These are phyloP conservation scores for Kurtzmaniella quercitrusa DNA, from an alignment of 1,139 yeast genomes.

Conservation along the genomic window DNA sequence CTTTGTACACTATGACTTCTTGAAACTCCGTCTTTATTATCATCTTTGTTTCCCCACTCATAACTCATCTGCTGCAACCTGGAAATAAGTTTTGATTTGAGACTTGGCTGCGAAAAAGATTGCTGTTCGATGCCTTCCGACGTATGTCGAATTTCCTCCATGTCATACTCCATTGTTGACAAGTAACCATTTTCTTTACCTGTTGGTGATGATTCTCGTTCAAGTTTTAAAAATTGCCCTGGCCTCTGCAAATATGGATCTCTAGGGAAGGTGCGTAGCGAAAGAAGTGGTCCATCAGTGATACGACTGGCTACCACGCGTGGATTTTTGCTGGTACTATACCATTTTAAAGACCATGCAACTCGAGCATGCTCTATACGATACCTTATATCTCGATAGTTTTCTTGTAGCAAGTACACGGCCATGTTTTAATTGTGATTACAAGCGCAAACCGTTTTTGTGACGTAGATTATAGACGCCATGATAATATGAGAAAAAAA, in stretches of 20 bases:
- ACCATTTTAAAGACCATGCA: slow-evolving; percentile 39
- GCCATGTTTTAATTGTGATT: background rate
- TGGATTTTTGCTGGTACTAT: slow-evolving; percentile 35
- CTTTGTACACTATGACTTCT: background rate
- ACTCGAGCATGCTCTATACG: slow-evolving; percentile 29
- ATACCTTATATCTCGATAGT: slow-evolving; percentile 20
- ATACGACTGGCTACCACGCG: slow-evolving; percentile 37
- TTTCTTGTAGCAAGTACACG: slow-evolving; percentile 3
- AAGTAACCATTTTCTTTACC: background rate
- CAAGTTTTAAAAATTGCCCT: slow-evolving; percentile 17
- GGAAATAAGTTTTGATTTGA: background rate
- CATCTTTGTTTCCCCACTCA: background rate
- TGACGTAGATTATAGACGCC: no score
- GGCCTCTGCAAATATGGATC: slow-evolving; percentile 20
- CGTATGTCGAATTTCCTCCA: background rate
- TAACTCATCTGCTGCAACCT: background rate
- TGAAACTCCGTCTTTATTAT: background rate
- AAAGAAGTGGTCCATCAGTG: slow-evolving; percentile 32
- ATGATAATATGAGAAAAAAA: no score
- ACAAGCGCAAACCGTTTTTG: background rate
- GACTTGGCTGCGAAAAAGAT: slow-evolving; percentile 3
- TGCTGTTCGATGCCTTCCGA: background rate
- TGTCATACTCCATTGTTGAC: background rate
- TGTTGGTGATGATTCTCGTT: background rate
- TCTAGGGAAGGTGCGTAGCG: slow-evolving; percentile 33